Percentiles rank a stretch among this genome's conserved stretches.
These are phyloP conservation scores for Phytophthora constricta DNA, from an alignment of 352 stramenopile genomes.

Conservation along the genomic window DNA sequence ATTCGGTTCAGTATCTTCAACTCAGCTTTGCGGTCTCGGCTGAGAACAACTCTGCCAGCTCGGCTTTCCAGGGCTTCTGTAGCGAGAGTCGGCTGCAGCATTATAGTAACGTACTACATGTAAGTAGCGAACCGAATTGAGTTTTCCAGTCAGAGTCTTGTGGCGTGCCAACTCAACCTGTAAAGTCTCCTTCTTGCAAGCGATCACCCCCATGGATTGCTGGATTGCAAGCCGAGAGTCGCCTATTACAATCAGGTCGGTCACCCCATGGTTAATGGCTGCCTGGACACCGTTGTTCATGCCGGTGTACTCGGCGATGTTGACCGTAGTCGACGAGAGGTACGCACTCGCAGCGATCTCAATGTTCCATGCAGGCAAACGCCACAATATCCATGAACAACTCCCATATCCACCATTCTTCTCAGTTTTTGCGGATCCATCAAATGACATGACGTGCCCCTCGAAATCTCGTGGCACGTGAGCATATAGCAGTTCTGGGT, in stretches of 20 bases:
- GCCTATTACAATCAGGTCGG: not conserved
- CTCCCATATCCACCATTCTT: constrained; percentile 12
- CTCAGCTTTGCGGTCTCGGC: not conserved
- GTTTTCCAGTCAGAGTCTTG: not conserved
- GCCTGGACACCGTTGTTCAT: constrained; percentile 8
- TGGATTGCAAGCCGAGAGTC: constrained; percentile 11
- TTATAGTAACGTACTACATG: constrained; percentile 1
- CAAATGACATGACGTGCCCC: constrained; percentile 3
- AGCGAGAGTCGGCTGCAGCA: not conserved
- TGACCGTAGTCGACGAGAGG: constrained; percentile 5
- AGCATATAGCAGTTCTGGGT: not conserved
- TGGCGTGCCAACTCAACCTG: not conserved
- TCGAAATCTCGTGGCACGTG: not conserved
- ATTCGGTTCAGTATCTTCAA: not conserved
- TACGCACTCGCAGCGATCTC: constrained; percentile 9
- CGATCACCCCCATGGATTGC: constrained; percentile 16
- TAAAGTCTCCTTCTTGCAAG: not conserved
- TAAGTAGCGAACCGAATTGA: not conserved
- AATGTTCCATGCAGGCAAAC: constrained; percentile 4
- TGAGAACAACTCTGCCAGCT: not conserved
- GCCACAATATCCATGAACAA: constrained; percentile 13
- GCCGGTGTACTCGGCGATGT: constrained; percentile 5
- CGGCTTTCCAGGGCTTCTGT: constrained; percentile 1
- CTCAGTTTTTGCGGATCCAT: constrained; percentile 8
- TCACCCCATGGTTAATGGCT: not conserved